Conservation (phyloP, 148 eudicot species). For the Chenopodium formosanum region DNA sequence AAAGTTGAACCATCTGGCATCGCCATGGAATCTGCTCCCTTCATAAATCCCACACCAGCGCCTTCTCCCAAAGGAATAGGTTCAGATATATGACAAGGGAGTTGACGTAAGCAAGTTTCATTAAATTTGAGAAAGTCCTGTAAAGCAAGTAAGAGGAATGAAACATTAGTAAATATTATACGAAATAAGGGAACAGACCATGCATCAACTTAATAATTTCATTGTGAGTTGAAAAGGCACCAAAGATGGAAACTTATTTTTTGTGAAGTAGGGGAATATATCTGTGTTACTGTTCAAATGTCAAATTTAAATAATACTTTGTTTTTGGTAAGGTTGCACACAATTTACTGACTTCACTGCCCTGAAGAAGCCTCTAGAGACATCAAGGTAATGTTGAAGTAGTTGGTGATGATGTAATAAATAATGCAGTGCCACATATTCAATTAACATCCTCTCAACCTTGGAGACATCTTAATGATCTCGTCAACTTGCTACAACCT, state of each 20-base stretch:
- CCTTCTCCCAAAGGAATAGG: conserved; percentile 95
- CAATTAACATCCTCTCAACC: background rate
- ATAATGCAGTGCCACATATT: background rate
- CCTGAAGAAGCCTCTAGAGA: background rate
- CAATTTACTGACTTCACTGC: background rate
- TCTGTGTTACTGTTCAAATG: background rate
- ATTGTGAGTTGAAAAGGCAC: too few species aligned
- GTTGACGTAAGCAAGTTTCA: conserved; percentile 48
- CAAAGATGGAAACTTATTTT: background rate
- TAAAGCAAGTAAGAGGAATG: conserved; percentile 12
- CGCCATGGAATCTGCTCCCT: conserved; percentile 66
- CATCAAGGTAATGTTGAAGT: background rate
- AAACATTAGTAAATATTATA: conserved; percentile 1
- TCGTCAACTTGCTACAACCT: background rate
- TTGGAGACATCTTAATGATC: background rate
- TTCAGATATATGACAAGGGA: conserved; percentile 66
- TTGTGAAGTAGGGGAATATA: background rate
- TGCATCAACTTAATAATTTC: too few species aligned
- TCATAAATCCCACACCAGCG: conserved; percentile 79
- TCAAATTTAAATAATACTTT: background rate
- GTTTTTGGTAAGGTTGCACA: background rate
- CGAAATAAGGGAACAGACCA: too few species aligned
- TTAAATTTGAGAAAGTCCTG: conserved; percentile 82
- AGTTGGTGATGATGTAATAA: background rate
- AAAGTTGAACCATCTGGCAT: conserved; percentile 77